These are phyloP conservation scores for Leavenworthia alabamica DNA, from an alignment of 345 rosid genomes.

Conservation along the genomic window DNA sequence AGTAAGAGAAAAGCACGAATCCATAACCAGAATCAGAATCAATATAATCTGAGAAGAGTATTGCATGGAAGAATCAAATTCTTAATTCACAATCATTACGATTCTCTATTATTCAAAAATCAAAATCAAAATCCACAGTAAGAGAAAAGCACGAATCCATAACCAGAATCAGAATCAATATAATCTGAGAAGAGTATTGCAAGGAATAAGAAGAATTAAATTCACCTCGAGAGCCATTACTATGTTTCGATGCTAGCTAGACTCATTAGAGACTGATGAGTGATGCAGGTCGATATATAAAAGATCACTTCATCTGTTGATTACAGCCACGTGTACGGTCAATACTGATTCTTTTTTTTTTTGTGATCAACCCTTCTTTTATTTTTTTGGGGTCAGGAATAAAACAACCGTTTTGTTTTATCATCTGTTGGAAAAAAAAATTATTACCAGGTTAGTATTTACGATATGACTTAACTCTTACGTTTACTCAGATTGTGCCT, in stretches of 20 bases:
- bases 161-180: neutral
- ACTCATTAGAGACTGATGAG: neutral
- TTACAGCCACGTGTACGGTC: constrained; percentile 22
- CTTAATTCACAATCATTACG: too few relatives aligned
- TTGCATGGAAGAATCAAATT: neutral
- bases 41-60: neutral
- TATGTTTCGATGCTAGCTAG: neutral
- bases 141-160: neutral
- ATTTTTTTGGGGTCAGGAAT: neutral
- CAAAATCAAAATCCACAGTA: too few relatives aligned
- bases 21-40: neutral
- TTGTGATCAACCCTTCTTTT: neutral
- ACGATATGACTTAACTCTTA: too few relatives aligned
- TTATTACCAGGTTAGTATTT: neutral
- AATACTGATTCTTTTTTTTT: neutral
- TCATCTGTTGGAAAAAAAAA: too few relatives aligned
- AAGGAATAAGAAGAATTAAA: neutral
- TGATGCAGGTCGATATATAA: neutral
- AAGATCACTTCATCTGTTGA: neutral
- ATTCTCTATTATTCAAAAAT: too few relatives aligned
- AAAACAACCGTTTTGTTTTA: neutral
- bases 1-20: neutral
- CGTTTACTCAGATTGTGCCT: neutral
- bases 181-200: neutral
- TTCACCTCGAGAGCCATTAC: constrained; percentile 24